These are phyloP conservation scores for Pyracantha coccinea DNA, from an alignment of 331 rosid species.

Conservation along the genomic window DNA sequence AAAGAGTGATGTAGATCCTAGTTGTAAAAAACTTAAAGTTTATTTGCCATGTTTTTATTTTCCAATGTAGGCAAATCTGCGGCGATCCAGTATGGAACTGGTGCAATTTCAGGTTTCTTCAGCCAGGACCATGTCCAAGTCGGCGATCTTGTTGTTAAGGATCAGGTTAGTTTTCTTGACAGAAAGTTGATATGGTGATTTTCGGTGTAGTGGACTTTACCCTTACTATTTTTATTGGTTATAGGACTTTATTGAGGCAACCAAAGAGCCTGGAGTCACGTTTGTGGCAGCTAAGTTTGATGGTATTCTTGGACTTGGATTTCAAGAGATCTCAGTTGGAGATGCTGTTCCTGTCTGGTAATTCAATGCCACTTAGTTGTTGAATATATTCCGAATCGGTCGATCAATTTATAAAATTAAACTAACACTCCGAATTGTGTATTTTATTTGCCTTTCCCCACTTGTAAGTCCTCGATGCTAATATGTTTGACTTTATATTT, in stretches of 20 bases:
- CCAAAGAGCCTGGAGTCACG: constrained; percentile 61
- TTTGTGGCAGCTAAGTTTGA: constrained; percentile 69
- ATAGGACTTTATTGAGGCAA: constrained; percentile 74
- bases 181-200: not conserved
- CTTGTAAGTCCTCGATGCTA: not conserved
- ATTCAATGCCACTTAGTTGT: not conserved
- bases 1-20: not conserved
- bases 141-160: constrained; percentile 44
- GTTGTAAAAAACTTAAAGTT: not conserved
- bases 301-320: constrained; percentile 71
- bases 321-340: constrained; percentile 66
- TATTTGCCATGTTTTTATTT: not conserved
- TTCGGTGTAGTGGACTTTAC: not conserved
- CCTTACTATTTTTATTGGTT: constrained; percentile 5
- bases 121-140: constrained; percentile 55
- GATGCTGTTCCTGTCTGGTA: constrained; percentile 53
- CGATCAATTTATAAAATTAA: not conserved
- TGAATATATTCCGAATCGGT: not conserved
- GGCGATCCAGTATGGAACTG: constrained; percentile 66
- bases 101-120: constrained; percentile 71
- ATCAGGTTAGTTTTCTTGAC: constrained; percentile 36
- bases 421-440: not conserved
- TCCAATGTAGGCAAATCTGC: constrained; percentile 53
- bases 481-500: not conserved
- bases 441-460: not conserved